A percentile compares a stretch with the other conserved stretches of the same genome.
phyloP scores from a whole-genome alignment of 2,329 filamentous ascomycete genomes.

The Sclerotinia spermophila region DNA sequence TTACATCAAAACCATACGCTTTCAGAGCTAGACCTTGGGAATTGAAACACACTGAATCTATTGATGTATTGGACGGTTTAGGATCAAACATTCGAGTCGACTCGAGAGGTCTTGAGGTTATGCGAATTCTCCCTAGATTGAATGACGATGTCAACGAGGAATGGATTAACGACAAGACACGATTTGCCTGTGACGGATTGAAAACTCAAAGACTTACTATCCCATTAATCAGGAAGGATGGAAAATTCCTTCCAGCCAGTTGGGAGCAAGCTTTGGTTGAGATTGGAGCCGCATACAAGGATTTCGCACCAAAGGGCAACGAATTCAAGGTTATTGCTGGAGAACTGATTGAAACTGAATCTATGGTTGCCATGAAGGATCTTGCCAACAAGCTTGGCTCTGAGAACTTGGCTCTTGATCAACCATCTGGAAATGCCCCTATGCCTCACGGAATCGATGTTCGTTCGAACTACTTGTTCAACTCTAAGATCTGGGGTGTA shows the following conservation, averaged over 20 bases:
- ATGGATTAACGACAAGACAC: conserved; percentile 98
- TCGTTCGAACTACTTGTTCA: conserved; percentile 93
- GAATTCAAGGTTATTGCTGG: conserved; percentile 96
- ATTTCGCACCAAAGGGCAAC: conserved; percentile 77
- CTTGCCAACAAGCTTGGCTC: conserved; percentile 94
- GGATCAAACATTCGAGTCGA: conserved; percentile 95
- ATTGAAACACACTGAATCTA: conserved; percentile 89
- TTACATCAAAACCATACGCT: conserved; percentile 96
- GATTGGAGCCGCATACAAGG: conserved; percentile 75
- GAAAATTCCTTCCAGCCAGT: conserved; percentile 85
- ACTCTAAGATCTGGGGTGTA: conserved; percentile 89
- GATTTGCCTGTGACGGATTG: conserved; percentile 93
- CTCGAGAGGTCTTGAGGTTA: conserved; percentile 88
- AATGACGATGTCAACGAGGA: conserved; percentile 99
- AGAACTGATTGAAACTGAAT: conserved; percentile 86
- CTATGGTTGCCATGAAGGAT: conserved; percentile 94
- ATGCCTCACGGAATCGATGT: conserved; percentile 91
- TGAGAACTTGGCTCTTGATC: conserved; percentile 91
- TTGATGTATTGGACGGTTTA: conserved; percentile 89
- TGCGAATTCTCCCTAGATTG: conserved; percentile 86
- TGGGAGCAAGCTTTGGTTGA: conserved; percentile 96
- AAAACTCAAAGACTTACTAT: conserved; percentile 95
- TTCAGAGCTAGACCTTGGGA: conserved; percentile 98
- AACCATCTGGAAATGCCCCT: conserved; percentile 76
- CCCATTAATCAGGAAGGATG: conserved; percentile 80